These are phyloP conservation scores for Trichoderma arundinaceum DNA, from an alignment of 2,329 filamentous ascomycete species.

Conservation along the genomic window DNA sequence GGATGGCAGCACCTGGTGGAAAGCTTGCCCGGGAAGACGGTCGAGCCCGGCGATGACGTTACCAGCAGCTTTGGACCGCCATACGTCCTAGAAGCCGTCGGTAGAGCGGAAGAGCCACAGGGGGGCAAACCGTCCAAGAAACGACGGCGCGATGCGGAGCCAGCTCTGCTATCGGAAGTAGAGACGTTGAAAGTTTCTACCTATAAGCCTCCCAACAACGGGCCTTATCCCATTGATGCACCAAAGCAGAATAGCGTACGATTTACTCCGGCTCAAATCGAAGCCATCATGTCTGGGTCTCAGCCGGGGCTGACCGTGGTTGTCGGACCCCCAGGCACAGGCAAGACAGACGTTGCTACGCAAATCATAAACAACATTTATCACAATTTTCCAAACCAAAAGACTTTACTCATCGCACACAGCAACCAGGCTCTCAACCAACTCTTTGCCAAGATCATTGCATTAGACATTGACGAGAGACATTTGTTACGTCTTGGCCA, in stretches of 20 bases:
- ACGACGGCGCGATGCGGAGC: conserved; percentile 78
- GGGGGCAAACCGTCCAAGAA: conserved; percentile 77
- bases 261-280: conserved; percentile 88
- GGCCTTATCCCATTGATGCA: conserved; percentile 84
- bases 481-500: conserved; percentile 92
- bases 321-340: conserved; percentile 93
- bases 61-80: conserved; percentile 81
- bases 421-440: conserved; percentile 98
- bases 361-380: conserved; percentile 99
- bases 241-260: conserved; percentile 82
- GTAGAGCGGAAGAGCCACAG: conserved; percentile 57
- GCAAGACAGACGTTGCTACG: conserved; percentile 98
- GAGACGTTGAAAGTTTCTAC: conserved; percentile 82
- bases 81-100: conserved; percentile 76
- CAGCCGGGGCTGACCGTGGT: conserved; percentile 94
- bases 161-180: conserved; percentile 63
- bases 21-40: conserved; percentile 83
- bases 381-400: conserved; percentile 93
- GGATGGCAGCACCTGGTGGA: conserved; percentile 94
- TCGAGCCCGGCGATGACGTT: conserved; percentile 77
- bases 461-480: conserved; percentile 91
- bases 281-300: conserved; percentile 91
- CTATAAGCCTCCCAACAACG: conserved; percentile 86
- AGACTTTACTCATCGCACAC: conserved; percentile 90
- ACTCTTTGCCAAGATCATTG: conserved; percentile 96